Base-by-base conservation (phyloP, 2,329 filamentous ascomycete species). In the Aspergillus latus region DNA sequence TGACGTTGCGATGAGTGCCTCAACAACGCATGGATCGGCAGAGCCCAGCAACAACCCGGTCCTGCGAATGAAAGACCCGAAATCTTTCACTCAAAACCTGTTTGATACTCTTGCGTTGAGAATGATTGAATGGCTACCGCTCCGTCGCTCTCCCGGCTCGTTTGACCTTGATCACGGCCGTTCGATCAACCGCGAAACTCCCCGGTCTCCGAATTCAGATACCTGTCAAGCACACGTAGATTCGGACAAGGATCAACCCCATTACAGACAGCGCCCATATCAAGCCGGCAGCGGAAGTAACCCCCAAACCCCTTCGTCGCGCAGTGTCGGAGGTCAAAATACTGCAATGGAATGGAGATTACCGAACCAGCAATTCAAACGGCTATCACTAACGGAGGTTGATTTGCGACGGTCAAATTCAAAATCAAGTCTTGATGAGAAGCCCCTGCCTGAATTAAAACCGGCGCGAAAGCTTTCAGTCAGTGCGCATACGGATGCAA, bases 21-120 rank as follows among this genome's bases (percentile, higher is more conserved):
- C 32, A 5, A 29, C 47, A 3, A 49, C 44, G n/a, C 26, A 62
- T 53, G 8, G 55, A 16, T 36, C 28, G 2, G 51, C 60, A 10
- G 66, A 66, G 11, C 55, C 32, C 28, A 62, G 68, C 29, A 56
- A 57, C 51, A 52, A 58, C 8, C 51, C 63, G 7, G 57, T 69
- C 26, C 67, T 71, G 42, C 67, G 60, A 16, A 61, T 72, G 47
- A 85, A 82, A 62, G 85, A 88, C 62, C 78, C 78, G 1, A 84
- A 84, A 64, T 86, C 84, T 2, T 84, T 87, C 55, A 81, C 82
- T 2, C 85, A 88, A 62, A 82, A 80, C 57, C 68, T 84, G 1
- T 83, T 81, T 53, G 76, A 80, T 61, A 77, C 78, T 0, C 56
- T 77, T 8, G 72, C 76, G 2, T 58, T 80, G 36, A 68, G 76